Conservation (phyloP, 768 basidiomycete species). For the Lepiota venenata region DNA sequence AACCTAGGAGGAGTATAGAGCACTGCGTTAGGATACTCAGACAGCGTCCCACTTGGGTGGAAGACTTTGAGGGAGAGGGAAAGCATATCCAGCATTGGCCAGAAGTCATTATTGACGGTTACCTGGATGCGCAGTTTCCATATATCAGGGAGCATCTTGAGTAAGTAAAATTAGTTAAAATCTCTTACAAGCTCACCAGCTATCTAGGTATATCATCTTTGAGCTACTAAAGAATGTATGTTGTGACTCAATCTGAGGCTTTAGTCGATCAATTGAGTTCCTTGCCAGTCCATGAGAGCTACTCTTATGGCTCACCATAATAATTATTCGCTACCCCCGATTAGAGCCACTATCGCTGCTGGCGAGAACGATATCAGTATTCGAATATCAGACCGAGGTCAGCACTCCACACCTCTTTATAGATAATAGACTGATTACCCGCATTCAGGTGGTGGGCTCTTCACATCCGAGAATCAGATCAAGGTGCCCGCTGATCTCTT, state of each 20-base stretch:
- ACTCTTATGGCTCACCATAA: conserved; percentile 50
- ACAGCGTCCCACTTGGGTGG: conserved; percentile 40
- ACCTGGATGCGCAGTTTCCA: conserved; percentile 64
- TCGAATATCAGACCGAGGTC: conserved; percentile 91
- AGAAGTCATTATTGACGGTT: conserved; percentile 70
- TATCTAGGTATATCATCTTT: conserved; percentile 74
- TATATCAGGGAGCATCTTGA: conserved; percentile 89
- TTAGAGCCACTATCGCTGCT: conserved; percentile 72
- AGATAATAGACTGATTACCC: conserved; percentile 8
- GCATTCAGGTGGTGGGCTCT: conserved; percentile 67
- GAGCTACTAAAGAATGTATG: conserved; percentile 87
- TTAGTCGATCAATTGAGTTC: conserved; percentile 3
- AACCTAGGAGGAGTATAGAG: conserved; percentile 67
- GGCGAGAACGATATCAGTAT: conserved; percentile 72
- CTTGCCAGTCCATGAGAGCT: conserved; percentile 64
- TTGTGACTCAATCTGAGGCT: background rate
- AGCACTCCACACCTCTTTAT: background rate
- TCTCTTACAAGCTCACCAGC: conserved; percentile 3
- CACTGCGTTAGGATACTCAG: conserved; percentile 59
- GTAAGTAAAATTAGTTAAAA: conserved; percentile 36
- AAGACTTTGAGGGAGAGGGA: conserved; percentile 30
- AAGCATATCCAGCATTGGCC: conserved; percentile 39
- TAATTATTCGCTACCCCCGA: conserved; percentile 47
- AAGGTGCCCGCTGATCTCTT: conserved; percentile 74
- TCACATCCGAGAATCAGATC: conserved; percentile 42